Percentiles rank a stretch among this genome's conserved stretches.
These are phyloP conservation scores for Penicillium freii DNA, from an alignment of 2,329 filamentous ascomycete species.

Conservation along the genomic window DNA sequence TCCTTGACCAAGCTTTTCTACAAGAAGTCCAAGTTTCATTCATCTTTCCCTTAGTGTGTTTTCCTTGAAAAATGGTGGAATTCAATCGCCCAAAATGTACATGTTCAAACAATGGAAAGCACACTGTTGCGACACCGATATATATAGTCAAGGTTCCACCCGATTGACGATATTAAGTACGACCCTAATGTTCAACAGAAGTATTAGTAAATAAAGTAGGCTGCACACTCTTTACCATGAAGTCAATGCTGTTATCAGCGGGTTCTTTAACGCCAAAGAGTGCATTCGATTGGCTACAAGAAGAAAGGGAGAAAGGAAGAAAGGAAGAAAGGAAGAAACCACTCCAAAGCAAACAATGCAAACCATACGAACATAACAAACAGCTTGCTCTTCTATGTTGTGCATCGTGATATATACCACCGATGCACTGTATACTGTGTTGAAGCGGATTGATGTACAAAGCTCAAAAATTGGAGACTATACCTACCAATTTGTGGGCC, in stretches of 20 bases:
- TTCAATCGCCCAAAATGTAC: too few relatives aligned
- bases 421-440: neutral
- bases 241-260: neutral
- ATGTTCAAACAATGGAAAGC: too few relatives aligned
- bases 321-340: too few relatives aligned
- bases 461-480: neutral
- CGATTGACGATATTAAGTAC: too few relatives aligned
- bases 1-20: too few relatives aligned
- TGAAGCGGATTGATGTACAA: neutral
- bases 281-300: neutral
- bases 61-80: too few relatives aligned
- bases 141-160: too few relatives aligned
- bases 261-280: neutral
- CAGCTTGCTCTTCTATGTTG: too few relatives aligned
- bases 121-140: too few relatives aligned
- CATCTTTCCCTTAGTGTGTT: too few relatives aligned
- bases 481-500: neutral
- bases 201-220: neutral
- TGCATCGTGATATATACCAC: neutral
- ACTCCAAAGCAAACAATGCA: neutral
- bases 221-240: neutral
- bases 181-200: neutral
- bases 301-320: too few relatives aligned
- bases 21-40: too few relatives aligned
- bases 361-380: neutral